Base-by-base conservation (phyloP, 176 grass and related monocot species). In the Oryza officinalis region DNA sequence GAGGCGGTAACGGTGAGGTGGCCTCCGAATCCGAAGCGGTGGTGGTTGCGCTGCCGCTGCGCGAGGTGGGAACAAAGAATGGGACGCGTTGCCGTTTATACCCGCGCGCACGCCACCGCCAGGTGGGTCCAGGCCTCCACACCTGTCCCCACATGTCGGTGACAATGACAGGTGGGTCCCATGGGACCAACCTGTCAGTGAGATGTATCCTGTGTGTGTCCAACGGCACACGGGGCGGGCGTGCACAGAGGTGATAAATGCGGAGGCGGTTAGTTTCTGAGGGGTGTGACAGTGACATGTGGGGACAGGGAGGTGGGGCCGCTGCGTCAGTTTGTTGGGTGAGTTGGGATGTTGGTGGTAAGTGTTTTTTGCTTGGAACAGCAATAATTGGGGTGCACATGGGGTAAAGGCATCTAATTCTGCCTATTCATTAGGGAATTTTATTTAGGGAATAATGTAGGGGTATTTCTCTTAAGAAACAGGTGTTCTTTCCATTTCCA, bases 161-260 rank as follows among this genome's bases (percentile, higher is more conserved):
- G 63, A 9, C 1, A 13, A 41, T 41, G 40, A 41, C 40, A 41
- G 38, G 1, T 41, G 40, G 10, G 40, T 41, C 40, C 40, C 83
- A 0, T 0, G 0, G 23, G 1, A 15, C 12, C 23, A 28, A 0
- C 6, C 11, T 2, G 26, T 22, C 72, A 17, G 15, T 72, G 73
- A 17, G 27, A 3, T 11, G 79, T 78, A 74, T n/a, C n/a, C n/a
- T n/a, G n/a, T n/a, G n/a, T 14, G 17, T 0, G 11, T 27, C 27
- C 52, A 87, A 83, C 84, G 84, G 88, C 84, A 86, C 80, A 2
- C 79, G n/a, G n/a, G n/a, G n/a, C n/a, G n/a, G n/a, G 78, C 44
- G 46, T 27, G 46, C 0, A n/a, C 41, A 44, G 41, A 11, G 4
- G n/a, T n/a, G n/a, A n/a, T n/a, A n/a, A n/a, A n/a, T n/a, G n/a